These are phyloP conservation scores for Aquilaria agallochum DNA, from an alignment of 441 rosid genomes.

Conservation along the genomic window DNA sequence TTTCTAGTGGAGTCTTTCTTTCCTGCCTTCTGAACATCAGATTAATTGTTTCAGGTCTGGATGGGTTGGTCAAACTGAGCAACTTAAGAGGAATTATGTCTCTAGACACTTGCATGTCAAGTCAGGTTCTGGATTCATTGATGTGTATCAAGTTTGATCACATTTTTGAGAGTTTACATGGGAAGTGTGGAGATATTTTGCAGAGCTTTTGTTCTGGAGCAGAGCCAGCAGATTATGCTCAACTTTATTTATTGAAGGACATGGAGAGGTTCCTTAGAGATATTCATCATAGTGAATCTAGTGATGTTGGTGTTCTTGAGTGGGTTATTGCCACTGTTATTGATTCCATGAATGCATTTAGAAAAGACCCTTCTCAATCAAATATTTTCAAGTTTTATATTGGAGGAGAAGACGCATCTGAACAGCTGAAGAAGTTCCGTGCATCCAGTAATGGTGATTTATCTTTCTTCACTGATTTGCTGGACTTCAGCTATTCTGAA, in stretches of 20 bases:
- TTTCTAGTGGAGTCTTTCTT: slow-evolving; percentile 68
- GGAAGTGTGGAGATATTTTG: slow-evolving; percentile 71
- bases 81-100: slow-evolving; percentile 34
- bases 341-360: slow-evolving; percentile 73
- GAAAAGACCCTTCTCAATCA: slow-evolving; percentile 69
- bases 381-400: slow-evolving; percentile 61
- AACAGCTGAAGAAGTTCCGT: slow-evolving; percentile 43
- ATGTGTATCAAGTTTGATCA: slow-evolving; percentile 78
- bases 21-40: slow-evolving; percentile 79
- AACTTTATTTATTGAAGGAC: slow-evolving; percentile 72
- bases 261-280: slow-evolving; percentile 80
- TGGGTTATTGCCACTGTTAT: slow-evolving; percentile 70
- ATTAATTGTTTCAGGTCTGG: slow-evolving; percentile 55
- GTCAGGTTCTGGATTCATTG: slow-evolving; percentile 63
- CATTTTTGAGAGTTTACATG: slow-evolving; percentile 67
- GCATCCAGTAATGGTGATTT: slow-evolving; percentile 66
- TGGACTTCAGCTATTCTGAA: slow-evolving; percentile 78
- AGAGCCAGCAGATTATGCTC: slow-evolving; percentile 59
- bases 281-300: slow-evolving; percentile 46
- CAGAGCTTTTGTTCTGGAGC: slow-evolving; percentile 44
- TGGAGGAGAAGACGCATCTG: slow-evolving; percentile 55
- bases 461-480: slow-evolving; percentile 72
- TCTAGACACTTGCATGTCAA: slow-evolving; percentile 46
- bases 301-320: slow-evolving; percentile 62
- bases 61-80: slow-evolving; percentile 56